A percentile compares a stretch with the other conserved stretches of the same genome.
Evolutionary conservation across 2,329 filamentous ascomycete species (phyloP).

Genomic region (Trichoderma arundinaceum): DNA sequence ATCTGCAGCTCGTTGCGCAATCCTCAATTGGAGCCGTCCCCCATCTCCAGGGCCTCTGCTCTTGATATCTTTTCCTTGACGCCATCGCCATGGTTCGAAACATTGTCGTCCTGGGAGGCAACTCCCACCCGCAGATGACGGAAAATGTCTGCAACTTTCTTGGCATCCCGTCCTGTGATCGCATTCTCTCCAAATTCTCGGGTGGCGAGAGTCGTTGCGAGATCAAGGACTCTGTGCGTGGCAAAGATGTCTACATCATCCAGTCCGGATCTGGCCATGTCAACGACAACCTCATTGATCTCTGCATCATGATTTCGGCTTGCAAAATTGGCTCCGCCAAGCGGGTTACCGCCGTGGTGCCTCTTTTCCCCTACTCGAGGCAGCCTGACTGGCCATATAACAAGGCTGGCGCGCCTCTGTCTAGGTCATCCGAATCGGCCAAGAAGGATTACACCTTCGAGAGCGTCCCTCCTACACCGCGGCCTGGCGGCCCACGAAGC

Average conservation of each 20-base stretch:
- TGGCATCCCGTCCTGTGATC: conserved; percentile 82
- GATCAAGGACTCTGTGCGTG: conserved; percentile 93
- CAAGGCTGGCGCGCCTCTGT: conserved; percentile 87
- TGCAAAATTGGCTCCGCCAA: conserved; percentile 94
- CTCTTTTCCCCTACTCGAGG: conserved; percentile 94
- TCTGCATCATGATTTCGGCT: conserved; percentile 97
- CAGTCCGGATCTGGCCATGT: conserved; percentile 91
- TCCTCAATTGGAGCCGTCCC: background rate
- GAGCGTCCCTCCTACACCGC: conserved; percentile 85
- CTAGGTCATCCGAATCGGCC: conserved; percentile 64
- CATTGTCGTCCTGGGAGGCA: conserved; percentile 90
- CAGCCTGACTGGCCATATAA: conserved; percentile 98
- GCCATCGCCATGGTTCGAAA: conserved; percentile 79
- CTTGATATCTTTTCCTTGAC: conserved; percentile 2
- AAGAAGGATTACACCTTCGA: conserved; percentile 83
- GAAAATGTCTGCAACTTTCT: conserved; percentile 88
- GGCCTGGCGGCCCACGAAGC: conserved; percentile 71
- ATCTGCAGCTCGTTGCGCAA: conserved; percentile 16
- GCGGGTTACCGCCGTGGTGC: conserved; percentile 90
- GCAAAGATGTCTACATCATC: conserved; percentile 98
- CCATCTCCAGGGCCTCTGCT: background rate
- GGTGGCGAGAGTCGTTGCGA: conserved; percentile 95
- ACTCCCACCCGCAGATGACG: conserved; percentile 86
- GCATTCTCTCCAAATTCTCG: conserved; percentile 88
- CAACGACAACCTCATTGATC: conserved; percentile 95